Evolutionary conservation across 805 yeast species (phyloP), one percentile per base, ranked within the genome.

Genomic region (Myxozyma vanderwaltii): DNA sequence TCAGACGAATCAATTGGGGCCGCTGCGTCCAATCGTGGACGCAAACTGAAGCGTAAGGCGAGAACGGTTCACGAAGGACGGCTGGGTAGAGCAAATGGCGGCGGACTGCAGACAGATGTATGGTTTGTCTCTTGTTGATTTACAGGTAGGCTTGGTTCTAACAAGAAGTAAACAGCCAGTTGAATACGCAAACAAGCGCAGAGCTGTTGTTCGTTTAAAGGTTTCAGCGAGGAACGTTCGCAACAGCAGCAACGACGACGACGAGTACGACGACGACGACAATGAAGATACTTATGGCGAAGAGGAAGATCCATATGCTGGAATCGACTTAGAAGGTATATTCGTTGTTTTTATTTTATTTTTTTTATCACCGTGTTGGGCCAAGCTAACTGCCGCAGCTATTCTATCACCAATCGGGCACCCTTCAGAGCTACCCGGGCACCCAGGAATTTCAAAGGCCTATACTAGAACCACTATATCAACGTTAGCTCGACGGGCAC

Each of bases 371-470:
- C n/a, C n/a, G n/a, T n/a, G n/a, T n/a, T n/a, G 26, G 7, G 50
- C 17, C 39, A 17, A 26, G 65, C 75, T 51, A 13, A 48, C 35
- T 6, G 77, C 6, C 10, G 6, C 40, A 65, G 74, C 84, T 45
- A 77, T 91, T 19, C 75, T 94, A 60, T 82, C 86, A 4, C 97
- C 98, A 0, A 82, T 94, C 13, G 78, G 83, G 7, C 88, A 88
- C 58, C 94, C 97, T 0, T 79, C 88, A 1, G 97, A 94, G 66
- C 74, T 92, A 1, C 82, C 87, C 0, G 78, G 79, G 2, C 91
- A 89, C 68, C 86, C 86, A 13, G 82, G 89, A 0, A 77, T 90
- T 17, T 80, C 83, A 51, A 81, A 79, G 62, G 86, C 94, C 0
- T 94, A 82, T 72, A 82, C 80, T 7, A 78, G 81, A 49, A 73